A percentile compares a stretch with the other conserved stretches of the same genome.
Conservation (phyloP, 805 yeast genomes). For the Hanseniaspora occidentalis region DNA sequence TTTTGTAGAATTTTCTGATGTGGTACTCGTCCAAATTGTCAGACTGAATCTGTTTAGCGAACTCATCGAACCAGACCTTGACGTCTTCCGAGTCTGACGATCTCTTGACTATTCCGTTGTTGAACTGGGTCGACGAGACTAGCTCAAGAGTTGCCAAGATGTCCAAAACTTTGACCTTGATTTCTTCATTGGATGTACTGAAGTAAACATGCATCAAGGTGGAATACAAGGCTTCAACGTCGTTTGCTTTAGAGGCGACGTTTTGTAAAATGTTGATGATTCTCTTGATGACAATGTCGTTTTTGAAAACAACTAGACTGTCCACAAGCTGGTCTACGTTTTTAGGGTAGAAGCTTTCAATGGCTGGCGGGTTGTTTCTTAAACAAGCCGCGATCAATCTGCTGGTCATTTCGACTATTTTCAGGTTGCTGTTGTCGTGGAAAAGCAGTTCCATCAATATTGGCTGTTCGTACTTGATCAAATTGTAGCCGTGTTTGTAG, state of each 20-base stretch:
- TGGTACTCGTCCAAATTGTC: slow-evolving; percentile 27
- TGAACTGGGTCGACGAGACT: slow-evolving; percentile 2
- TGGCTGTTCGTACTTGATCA: slow-evolving; percentile 25
- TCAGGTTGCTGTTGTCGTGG: slow-evolving; percentile 9
- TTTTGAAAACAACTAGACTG: slow-evolving; percentile 10
- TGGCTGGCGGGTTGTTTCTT: slow-evolving; percentile 62
- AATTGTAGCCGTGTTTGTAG: slow-evolving; percentile 43
- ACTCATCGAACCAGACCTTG: slow-evolving; percentile 19
- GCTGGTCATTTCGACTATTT: slow-evolving; percentile 37
- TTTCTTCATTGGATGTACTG: slow-evolving; percentile 12
- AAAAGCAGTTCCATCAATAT: slow-evolving; percentile 11
- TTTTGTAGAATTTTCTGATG: slow-evolving; percentile 30
- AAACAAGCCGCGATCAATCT: slow-evolving; percentile 55
- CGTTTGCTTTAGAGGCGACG: slow-evolving; percentile 10
- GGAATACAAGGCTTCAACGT: slow-evolving; percentile 9
- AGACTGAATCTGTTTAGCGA: slow-evolving; percentile 16
- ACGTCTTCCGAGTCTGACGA: slow-evolving; percentile 4
- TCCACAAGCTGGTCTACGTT: slow-evolving; percentile 27
- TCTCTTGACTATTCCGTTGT: slow-evolving; percentile 8
- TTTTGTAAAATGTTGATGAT: slow-evolving; percentile 19
- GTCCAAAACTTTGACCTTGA: slow-evolving; percentile 20
- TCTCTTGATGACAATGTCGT: slow-evolving; percentile 13
- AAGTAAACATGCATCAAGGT: slow-evolving; percentile 12
- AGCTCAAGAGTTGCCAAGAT: slow-evolving; percentile 12
- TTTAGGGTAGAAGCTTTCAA: slow-evolving; percentile 24